Evolutionary conservation across 768 basidiomycete species (phyloP), one percentile per base, ranked within the genome.

Genomic region (Trametes maxima): DNA sequence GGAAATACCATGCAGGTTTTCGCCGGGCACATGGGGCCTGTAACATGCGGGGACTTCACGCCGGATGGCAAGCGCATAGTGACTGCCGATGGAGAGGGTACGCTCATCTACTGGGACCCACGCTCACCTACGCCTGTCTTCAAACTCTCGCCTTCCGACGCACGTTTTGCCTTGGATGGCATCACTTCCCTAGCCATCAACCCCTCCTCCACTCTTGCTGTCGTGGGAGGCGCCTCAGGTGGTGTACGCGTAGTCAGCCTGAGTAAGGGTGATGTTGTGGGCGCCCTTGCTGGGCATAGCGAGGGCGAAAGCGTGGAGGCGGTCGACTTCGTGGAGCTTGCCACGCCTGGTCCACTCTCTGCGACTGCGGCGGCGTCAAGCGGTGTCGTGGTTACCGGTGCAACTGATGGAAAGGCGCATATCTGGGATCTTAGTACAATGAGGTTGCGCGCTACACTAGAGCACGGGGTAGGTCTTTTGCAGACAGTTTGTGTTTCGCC

Each of bases 1-100:
- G 97, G 97, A 44, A 90, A 85, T 65, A 95, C 89, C 53, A 95
- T 99, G 90, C 91, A 95, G 70, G 95, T 98, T 8, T 93, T 98
- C 67, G 90, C 92, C 1, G 94, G 94, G 0, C 97, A 99, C 74
- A 86, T 85, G 0, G 85, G 89, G 5, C 76, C 94, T 5, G 88
- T 94, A 4, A 88, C 92, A 48, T 89, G 90, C 61, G 95, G 96
- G 47, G 83, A 88, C 66, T 98, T 96, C 76, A 95, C 94, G 0
- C 93, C 95, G 12, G 92, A 95, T 73, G 95, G 92, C 63, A 95
- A 95, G 80, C 83, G 88, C 60, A 90, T 99, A 62, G 75, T 98
- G 24, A 93, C 95, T 11, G 91, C 92, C 7, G 92, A 92, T 64
- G 85, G 84, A 22, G 89, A 92, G 61, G 92, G 93, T 17, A 83